These are phyloP conservation scores for Echites panduratus DNA, from an alignment of 257 asterid genomes.

Conservation along the genomic window DNA sequence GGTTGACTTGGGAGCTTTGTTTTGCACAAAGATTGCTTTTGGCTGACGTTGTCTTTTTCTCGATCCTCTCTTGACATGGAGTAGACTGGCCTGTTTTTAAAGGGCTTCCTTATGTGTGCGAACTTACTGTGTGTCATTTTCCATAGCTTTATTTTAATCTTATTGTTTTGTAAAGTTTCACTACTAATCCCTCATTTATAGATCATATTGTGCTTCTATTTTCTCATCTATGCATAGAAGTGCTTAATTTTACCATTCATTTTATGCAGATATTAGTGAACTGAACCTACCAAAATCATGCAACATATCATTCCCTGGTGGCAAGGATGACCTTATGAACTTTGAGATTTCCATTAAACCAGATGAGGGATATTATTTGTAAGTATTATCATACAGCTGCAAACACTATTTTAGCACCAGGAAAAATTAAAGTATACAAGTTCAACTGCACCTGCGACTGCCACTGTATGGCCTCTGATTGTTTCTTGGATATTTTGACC, in stretches of 20 bases:
- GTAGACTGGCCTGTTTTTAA: background rate
- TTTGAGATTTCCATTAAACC: conserved; percentile 33
- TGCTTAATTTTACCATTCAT: conserved; percentile 2
- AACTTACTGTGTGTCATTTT: background rate
- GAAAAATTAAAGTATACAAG: background rate
- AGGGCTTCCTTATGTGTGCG: background rate
- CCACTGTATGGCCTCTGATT: background rate
- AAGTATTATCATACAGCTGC: conserved; percentile 8
- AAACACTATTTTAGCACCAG: background rate
- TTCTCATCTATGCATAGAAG: background rate
- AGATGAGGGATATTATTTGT: conserved; percentile 33
- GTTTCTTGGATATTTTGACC: background rate
- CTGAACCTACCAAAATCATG: conserved; percentile 37
- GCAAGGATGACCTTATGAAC: conserved; percentile 35
- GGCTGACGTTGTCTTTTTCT: background rate
- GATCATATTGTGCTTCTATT: background rate
- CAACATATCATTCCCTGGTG: conserved; percentile 29
- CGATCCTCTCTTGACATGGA: background rate
- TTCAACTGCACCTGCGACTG: too few relatives aligned
- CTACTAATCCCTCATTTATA: background rate
- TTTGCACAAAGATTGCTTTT: background rate
- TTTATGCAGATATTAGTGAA: conserved; percentile 32
- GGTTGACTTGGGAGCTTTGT: background rate
- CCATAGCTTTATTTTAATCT: too few relatives aligned
- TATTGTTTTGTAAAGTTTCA: background rate